These are phyloP conservation scores for Ophiorrhiza pumila DNA, from an alignment of 257 asterid species.

Conservation along the genomic window DNA sequence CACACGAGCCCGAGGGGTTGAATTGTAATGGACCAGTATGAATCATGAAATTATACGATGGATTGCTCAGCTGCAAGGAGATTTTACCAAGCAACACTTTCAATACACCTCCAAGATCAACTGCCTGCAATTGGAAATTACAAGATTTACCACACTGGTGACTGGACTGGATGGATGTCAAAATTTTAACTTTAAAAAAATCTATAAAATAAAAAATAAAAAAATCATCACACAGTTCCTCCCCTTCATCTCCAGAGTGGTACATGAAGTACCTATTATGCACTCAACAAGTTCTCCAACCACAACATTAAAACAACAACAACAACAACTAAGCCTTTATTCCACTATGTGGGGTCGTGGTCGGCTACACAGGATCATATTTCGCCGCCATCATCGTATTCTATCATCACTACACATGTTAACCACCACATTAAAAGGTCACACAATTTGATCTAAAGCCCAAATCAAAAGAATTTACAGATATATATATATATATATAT, in stretches of 20 bases:
- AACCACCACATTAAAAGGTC: too few species aligned
- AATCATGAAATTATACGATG: conserved; percentile 78
- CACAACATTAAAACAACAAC: too few species aligned
- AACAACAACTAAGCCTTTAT: too few species aligned
- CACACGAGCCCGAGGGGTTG: conserved; percentile 37
- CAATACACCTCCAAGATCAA: conserved; percentile 76
- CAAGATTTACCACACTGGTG: too few species aligned
- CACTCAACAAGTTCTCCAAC: not conserved
- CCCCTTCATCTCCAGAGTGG: not conserved
- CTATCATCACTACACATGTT: too few species aligned
- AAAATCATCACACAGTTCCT: not conserved
- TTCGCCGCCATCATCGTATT: too few species aligned
- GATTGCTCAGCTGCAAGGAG: conserved; percentile 69
- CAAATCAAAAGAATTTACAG: not conserved
- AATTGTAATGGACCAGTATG: conserved; percentile 61
- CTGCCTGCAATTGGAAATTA: conserved; percentile 44
- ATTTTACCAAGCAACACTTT: conserved; percentile 73
- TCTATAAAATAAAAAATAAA: too few species aligned
- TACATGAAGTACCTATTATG: not conserved
- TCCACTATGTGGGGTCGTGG: too few species aligned
- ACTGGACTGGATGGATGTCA: too few species aligned
- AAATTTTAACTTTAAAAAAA: too few species aligned
- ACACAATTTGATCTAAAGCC: not conserved
- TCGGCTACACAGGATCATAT: too few species aligned
- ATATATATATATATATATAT: too few species aligned